Evolutionary conservation across 257 asterid species (phyloP).

Genomic region (Solanum appendiculatum): DNA sequence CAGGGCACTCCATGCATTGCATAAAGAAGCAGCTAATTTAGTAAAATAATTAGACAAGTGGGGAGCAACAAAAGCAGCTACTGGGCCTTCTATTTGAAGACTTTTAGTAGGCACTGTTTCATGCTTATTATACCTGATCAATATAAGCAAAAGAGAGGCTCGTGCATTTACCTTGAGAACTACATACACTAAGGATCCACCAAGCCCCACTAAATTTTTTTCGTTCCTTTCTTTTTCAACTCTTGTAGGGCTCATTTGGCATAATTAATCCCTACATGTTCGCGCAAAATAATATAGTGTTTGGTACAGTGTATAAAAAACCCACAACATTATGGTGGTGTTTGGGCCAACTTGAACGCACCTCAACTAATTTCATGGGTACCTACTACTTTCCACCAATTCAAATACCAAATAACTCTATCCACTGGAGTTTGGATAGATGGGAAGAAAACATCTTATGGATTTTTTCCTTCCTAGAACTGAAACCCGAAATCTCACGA

Average conservation of each 20-base stretch:
- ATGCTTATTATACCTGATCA: background rate
- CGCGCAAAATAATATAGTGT: background rate
- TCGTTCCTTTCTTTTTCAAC: background rate
- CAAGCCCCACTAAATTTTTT: background rate
- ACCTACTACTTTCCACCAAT: background rate
- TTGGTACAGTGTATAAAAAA: background rate
- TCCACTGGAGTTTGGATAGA: background rate
- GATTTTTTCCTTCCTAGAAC: background rate
- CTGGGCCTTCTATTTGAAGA: slow-evolving; percentile 11
- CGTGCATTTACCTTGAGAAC: background rate
- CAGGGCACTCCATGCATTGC: slow-evolving; percentile 33
- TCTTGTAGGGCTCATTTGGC: background rate
- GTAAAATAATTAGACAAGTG: slow-evolving; percentile 24
- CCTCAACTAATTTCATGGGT: background rate
- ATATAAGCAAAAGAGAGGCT: slow-evolving; percentile 1
- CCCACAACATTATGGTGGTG: background rate
- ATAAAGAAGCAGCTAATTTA: slow-evolving; percentile 7
- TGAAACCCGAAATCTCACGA: background rate
- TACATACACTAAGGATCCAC: background rate
- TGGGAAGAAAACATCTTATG: background rate
- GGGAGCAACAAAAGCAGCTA: slow-evolving; percentile 30
- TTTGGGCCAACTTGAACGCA: background rate
- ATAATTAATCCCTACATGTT: background rate
- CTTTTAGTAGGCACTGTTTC: background rate
- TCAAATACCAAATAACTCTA: background rate